These are phyloP conservation scores for Eutrema heterophyllum DNA, from an alignment of 345 rosid species.

Conservation along the genomic window DNA sequence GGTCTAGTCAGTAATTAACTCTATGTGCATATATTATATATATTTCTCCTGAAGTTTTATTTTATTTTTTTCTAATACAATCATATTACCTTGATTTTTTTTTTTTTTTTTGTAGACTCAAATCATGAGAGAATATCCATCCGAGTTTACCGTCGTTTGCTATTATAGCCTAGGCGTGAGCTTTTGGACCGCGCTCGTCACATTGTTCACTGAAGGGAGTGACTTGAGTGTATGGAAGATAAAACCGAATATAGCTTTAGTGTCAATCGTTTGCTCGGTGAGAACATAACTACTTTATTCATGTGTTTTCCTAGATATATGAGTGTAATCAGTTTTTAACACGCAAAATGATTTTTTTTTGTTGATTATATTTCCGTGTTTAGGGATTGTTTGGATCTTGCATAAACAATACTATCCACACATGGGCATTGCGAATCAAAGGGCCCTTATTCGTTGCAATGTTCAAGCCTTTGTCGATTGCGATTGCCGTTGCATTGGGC, in stretches of 20 bases:
- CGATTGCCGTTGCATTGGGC: conserved; percentile 67
- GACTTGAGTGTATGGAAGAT: conserved; percentile 60
- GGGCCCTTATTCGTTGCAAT: conserved; percentile 75
- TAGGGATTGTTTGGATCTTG: conserved; percentile 71
- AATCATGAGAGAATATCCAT: conserved; percentile 84
- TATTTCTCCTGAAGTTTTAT: no score
- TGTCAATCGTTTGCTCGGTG: conserved; percentile 76
- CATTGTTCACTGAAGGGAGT: conserved; percentile 46
- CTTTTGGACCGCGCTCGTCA: conserved; percentile 51
- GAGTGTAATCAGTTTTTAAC: not conserved
- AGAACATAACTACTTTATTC: conserved; percentile 23
- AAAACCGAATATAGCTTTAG: conserved; percentile 47
- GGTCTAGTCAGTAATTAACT: conserved; percentile 35
- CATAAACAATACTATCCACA: conserved; percentile 46
- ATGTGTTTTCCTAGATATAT: not conserved
- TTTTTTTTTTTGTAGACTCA: conserved; percentile 41
- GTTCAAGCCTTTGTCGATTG: conserved; percentile 75
- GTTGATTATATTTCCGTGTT: not conserved
- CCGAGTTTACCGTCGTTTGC: conserved; percentile 77
- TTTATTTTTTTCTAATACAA: no score
- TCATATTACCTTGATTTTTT: not conserved
- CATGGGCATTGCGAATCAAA: conserved; percentile 59
- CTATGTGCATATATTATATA: not conserved
- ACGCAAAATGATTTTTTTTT: not conserved
- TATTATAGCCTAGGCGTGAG: conserved; percentile 66